Evolutionary conservation across 495 filamentous ascomycete species (phyloP).

Genomic region (Tuber magnatum): DNA sequence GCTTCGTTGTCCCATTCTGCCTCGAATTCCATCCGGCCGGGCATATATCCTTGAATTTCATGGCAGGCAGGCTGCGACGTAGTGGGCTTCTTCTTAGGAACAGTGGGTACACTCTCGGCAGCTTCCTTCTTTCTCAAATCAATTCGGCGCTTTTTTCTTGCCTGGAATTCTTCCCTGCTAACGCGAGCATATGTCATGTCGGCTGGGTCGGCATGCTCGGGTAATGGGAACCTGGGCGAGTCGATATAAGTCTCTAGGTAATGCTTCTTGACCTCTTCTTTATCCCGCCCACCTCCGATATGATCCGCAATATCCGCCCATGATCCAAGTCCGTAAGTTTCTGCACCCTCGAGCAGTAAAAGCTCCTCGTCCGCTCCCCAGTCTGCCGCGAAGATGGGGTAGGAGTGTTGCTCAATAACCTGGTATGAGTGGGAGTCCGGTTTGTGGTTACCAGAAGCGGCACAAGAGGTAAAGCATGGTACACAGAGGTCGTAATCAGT

Average conservation of each 20-base stretch:
- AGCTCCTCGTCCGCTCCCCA: conserved; percentile 98
- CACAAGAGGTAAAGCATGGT: conserved; percentile 78
- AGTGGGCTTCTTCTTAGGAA: conserved; percentile 91
- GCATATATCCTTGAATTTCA: conserved; percentile 98
- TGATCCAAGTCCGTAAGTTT: conserved; percentile 91
- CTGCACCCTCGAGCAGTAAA: conserved; percentile 85
- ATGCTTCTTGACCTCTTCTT: conserved; percentile 90
- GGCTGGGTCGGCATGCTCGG: conserved; percentile 69
- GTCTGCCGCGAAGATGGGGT: conserved; percentile 87
- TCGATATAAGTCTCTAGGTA: conserved; percentile 84
- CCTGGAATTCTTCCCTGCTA: conserved; percentile 85
- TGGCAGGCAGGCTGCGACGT: conserved; percentile 90
- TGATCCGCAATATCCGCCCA: conserved; percentile 98
- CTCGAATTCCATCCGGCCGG: conserved; percentile 93
- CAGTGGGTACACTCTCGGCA: conserved; percentile 71
- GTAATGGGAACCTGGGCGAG: conserved; percentile 74
- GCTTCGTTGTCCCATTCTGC: conserved; percentile 96
- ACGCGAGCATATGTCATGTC: conserved; percentile 70
- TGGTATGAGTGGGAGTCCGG: conserved; percentile 76
- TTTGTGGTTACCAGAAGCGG: conserved; percentile 70
- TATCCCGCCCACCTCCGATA: conserved; percentile 86
- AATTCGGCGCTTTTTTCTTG: conserved; percentile 87
- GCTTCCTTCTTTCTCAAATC: conserved; percentile 84
- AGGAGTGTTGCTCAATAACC: conserved; percentile 96
- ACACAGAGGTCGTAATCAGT: conserved; percentile 97